Percentiles rank a stretch among this genome's conserved stretches.
Evolutionary conservation across 2,329 filamentous ascomycete species (phyloP).

Genomic region (Aspergillus amoenus): DNA sequence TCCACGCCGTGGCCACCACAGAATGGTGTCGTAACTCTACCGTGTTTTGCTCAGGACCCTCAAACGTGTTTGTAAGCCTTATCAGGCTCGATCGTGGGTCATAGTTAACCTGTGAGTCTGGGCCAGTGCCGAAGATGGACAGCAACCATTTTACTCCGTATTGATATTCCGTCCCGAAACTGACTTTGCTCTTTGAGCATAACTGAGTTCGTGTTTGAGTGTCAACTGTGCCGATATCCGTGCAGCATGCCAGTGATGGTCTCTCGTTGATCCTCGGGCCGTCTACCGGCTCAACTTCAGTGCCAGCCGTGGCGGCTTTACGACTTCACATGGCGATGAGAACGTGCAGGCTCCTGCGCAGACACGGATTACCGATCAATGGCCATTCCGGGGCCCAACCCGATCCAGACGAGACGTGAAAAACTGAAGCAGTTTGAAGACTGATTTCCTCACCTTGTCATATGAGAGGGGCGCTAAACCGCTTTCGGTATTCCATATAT

Average conservation of each 20-base stretch:
- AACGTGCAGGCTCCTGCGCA: background rate
- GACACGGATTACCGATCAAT: background rate
- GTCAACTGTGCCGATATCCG: background rate
- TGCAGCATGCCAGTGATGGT: background rate
- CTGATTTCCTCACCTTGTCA: background rate
- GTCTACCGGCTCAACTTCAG: background rate
- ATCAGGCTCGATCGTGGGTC: background rate
- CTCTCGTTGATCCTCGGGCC: slow-evolving; percentile 11
- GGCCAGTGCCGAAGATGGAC: no score
- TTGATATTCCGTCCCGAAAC: no score
- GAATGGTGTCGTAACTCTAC: slow-evolving; percentile 1
- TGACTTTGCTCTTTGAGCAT: no score
- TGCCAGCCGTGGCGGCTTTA: background rate
- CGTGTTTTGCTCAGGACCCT: background rate
- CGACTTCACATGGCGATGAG: background rate
- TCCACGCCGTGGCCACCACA: background rate
- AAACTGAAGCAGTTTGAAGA: background rate
- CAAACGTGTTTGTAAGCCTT: background rate
- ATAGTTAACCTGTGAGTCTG: no score
- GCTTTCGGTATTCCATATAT: slow-evolving; percentile 10
- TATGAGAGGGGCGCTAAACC: background rate
- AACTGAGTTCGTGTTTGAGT: no score
- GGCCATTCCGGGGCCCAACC: background rate
- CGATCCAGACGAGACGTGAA: background rate
- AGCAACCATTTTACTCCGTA: no score